Conservation (phyloP, 2,329 filamentous ascomycete genomes). For the Chrysoporthe austroafricana region DNA sequence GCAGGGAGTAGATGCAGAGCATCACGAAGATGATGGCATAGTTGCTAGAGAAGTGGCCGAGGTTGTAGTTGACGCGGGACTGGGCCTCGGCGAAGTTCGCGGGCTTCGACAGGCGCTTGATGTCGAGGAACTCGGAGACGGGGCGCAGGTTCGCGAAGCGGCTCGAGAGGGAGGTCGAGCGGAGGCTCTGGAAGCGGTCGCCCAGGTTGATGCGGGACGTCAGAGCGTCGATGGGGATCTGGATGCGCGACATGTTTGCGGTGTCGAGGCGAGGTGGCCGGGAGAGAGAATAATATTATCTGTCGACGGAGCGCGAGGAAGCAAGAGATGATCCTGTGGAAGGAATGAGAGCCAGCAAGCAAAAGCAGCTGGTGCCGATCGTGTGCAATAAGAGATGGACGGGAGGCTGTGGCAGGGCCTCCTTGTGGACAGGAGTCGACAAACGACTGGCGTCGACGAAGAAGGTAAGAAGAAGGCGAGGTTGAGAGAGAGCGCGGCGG, state of each 20-base stretch:
- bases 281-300: not conserved
- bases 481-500: not conserved
- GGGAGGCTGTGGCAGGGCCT: slow-evolving; percentile 29
- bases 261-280: no score
- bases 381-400: not conserved
- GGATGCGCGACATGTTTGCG: slow-evolving; percentile 75
- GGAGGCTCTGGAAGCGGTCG: slow-evolving; percentile 83
- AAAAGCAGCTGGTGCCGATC: not conserved
- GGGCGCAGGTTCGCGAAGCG: slow-evolving; percentile 93
- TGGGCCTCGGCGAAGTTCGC: slow-evolving; percentile 89
- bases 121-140: slow-evolving; percentile 89
- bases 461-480: slow-evolving; percentile 4
- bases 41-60: slow-evolving; percentile 97
- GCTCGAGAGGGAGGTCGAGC: slow-evolving; percentile 75
- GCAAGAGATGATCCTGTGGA: slow-evolving; percentile 2
- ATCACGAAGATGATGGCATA: slow-evolving; percentile 93
- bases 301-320: slow-evolving; percentile 4
- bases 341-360: not conserved
- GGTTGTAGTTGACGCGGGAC: slow-evolving; percentile 94
- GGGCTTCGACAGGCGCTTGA: slow-evolving; percentile 95
- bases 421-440: not conserved
- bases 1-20: slow-evolving; percentile 92
- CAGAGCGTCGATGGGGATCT: slow-evolving; percentile 88
- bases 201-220: slow-evolving; percentile 87
- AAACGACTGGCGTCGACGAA: slow-evolving; percentile 1